Evolutionary conservation across 2,329 filamentous ascomycete species (phyloP), one percentile per base, ranked within the genome.

Genomic region (Cordyceps militaris): DNA sequence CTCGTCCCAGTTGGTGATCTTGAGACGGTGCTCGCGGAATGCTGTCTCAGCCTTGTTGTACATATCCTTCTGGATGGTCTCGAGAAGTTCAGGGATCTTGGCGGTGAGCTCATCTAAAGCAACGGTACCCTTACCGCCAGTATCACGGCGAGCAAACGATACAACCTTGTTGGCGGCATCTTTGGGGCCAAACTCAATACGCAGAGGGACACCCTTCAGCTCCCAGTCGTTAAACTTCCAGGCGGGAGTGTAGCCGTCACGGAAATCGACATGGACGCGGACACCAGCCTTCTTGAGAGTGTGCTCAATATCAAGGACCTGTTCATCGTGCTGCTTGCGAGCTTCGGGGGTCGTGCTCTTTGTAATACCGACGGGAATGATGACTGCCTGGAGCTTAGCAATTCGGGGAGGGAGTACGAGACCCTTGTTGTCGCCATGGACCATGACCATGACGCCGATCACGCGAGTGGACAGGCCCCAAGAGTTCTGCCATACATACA

Each of bases 201-300:
- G 88, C 38, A 99, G 83, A 48, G 95, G 94, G 43, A 97, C 88
- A 70, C 95, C 94, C 76, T 93, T 95, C 66, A 97, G 81, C 73
- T 99, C 95, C 91, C 91, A 97, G 75, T 99, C 92, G 75, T 95
- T 96, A 80, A 99, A 99, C 75, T 99, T 99, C 86, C 89, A 97
- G 63, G 91, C 91, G 40, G 94, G 92, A 60, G 91, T 84, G 85
- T 97, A 96, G 63, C 88, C 89, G 53, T 97, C 93, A 60, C 95
- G 87, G 70, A 85, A 82, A 70, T 99, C 94, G 53, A 86, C 83
- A 63, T 95, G 88, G 59, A 84, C 83, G 59, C 94, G 89, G 40
- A 99, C 78, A 57, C 86, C 87, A 21, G 82, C 87, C 60, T 84
- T 85, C 68, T 84, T 84, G 52, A 99, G 80, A 11, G 83, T 81